Evolutionary conservation across 805 yeast species (phyloP).

Genomic region (Metschnikowia sp.): DNA sequence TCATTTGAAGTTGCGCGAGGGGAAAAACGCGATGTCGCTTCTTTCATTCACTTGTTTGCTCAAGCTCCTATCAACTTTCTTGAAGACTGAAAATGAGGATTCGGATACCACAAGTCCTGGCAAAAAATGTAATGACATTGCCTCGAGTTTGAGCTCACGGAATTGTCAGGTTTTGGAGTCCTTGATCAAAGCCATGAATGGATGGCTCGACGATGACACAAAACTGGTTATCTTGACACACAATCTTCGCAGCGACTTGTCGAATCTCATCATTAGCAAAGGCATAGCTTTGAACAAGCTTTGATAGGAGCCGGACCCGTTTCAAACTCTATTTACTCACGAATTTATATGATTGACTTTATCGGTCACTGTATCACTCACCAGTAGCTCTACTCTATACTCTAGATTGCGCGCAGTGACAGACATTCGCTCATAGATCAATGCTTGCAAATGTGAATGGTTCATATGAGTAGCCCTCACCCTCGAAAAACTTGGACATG

Average conservation of each 20-base stretch:
- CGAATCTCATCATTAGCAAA: constrained; percentile 29
- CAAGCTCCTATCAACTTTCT: constrained; percentile 21
- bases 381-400: background rate
- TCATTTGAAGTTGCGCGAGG: constrained; percentile 19
- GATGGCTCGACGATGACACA: constrained; percentile 30
- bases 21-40: constrained; percentile 22
- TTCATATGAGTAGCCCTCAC: constrained; percentile 66
- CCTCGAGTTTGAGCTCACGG: constrained; percentile 2
- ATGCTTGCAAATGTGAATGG: constrained; percentile 51
- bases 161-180: constrained; percentile 23
- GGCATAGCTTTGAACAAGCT: constrained; percentile 32
- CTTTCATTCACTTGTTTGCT: constrained; percentile 33
- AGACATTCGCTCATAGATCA: constrained; percentile 7
- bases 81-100: constrained; percentile 16
- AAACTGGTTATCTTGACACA: constrained; percentile 19
- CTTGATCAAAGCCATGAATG: constrained; percentile 22
- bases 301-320: background rate
- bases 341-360: background rate
- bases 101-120: constrained; percentile 8
- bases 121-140: background rate
- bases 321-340: background rate
- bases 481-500: constrained; percentile 76
- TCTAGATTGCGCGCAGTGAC: background rate
- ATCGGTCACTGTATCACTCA: background rate
- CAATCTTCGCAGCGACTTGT: constrained; percentile 25